Percentiles rank a stretch among this genome's conserved stretches.
These are phyloP conservation scores for Podospora sp. DNA, from an alignment of 495 filamentous ascomycete species.

Conservation along the genomic window DNA sequence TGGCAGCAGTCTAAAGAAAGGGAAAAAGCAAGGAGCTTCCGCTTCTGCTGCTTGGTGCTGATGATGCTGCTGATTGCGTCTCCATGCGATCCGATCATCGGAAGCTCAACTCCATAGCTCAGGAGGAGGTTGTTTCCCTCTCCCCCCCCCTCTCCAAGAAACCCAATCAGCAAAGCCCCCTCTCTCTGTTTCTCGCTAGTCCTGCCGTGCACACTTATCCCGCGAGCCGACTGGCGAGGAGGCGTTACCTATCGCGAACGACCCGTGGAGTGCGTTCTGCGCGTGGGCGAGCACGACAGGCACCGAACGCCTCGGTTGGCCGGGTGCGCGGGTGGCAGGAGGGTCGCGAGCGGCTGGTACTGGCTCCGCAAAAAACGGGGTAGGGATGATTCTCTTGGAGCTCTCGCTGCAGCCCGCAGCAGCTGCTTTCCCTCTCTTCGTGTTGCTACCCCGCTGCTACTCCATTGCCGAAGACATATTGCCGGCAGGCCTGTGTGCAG, in stretches of 20 bases:
- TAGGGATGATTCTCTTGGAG: not conserved
- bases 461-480: slow-evolving; percentile 45
- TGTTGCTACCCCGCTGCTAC: slow-evolving; percentile 15
- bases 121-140: not conserved
- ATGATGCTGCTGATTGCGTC: not conserved
- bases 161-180: not conserved
- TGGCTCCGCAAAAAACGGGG: slow-evolving; percentile 9
- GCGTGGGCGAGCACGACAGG: slow-evolving; percentile 16
- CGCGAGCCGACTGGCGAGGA: slow-evolving; percentile 1
- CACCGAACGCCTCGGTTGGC: slow-evolving; percentile 6
- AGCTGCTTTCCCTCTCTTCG: not conserved
- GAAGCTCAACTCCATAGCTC: not conserved
- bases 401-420: not conserved
- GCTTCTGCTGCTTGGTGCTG: not conserved
- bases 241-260: slow-evolving; percentile 6
- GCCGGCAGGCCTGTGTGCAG: slow-evolving; percentile 46
- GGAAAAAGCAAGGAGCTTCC: too few species aligned
- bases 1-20: not conserved
- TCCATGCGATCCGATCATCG: slow-evolving; percentile 11
- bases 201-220: slow-evolving; percentile 13
- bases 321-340: slow-evolving; percentile 5
- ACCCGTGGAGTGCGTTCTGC: not conserved
- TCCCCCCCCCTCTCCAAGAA: not conserved
- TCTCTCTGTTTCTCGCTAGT: not conserved
- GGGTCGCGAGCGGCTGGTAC: slow-evolving; percentile 14